phyloP scores from a whole-genome alignment of 306 rosid species.

The Albizia julibrissin region DNA sequence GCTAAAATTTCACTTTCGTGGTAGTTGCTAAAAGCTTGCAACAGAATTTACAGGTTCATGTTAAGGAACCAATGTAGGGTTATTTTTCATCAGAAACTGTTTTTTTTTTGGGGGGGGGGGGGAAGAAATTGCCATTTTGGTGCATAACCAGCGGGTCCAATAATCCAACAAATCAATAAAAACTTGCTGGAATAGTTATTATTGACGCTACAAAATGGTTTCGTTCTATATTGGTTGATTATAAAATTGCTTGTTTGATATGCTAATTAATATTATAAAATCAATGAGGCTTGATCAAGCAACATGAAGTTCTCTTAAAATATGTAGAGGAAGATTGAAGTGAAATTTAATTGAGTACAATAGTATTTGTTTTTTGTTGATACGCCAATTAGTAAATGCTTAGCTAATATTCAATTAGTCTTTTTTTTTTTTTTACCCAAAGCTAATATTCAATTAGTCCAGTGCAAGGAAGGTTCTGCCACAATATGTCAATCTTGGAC shows the following conservation, averaged over 20 bases:
- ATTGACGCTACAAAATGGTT: neutral
- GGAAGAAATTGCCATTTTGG: neutral
- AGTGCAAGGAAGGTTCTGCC: too few relatives aligned
- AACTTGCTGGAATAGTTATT: neutral
- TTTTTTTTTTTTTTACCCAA: too few relatives aligned
- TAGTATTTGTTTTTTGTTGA: too few relatives aligned
- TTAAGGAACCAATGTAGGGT: neutral
- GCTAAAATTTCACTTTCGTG: neutral
- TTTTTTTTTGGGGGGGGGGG: neutral
- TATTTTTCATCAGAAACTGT: neutral
- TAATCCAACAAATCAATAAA: neutral
- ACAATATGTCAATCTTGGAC: too few relatives aligned
- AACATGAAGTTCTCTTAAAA: too few relatives aligned
- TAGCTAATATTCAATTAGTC: too few relatives aligned
- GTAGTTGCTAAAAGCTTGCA: constrained; percentile 13
- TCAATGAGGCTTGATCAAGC: too few relatives aligned
- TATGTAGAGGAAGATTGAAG: too few relatives aligned
- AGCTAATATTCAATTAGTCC: too few relatives aligned
- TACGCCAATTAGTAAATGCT: neutral
- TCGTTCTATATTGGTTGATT: neutral
- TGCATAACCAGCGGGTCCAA: neutral
- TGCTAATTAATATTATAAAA: neutral
- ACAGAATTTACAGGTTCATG: neutral
- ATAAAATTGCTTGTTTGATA: neutral
- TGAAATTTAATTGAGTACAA: too few relatives aligned